Percentiles rank a stretch among this genome's conserved stretches.
Conservation (phyloP, 2,329 filamentous ascomycete species). For the Curvularia lunata region DNA sequence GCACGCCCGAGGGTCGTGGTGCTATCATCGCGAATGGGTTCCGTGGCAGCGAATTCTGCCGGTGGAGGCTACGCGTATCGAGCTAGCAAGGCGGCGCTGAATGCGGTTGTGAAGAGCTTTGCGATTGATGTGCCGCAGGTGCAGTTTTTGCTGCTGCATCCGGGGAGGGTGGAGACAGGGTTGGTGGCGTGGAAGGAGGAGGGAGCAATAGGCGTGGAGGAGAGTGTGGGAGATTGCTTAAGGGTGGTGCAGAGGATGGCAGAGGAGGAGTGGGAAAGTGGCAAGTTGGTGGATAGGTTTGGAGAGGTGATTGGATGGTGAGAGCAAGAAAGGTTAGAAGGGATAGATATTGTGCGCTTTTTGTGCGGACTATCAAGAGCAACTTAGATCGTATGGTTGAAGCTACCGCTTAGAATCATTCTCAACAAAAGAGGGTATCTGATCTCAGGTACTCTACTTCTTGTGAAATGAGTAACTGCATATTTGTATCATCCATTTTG, state of each 20-base stretch:
- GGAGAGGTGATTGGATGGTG: conserved; percentile 54
- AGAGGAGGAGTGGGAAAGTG: conserved; percentile 37
- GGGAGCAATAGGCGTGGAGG: conserved; percentile 51
- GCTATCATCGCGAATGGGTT: conserved; percentile 56
- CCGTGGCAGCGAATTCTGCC: conserved; percentile 47
- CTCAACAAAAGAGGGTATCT: not conserved
- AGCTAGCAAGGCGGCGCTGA: conserved; percentile 56
- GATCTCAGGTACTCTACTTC: not conserved
- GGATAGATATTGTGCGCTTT: not conserved
- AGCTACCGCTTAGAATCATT: not conserved
- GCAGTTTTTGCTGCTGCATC: conserved; percentile 53
- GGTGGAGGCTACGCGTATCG: conserved; percentile 57
- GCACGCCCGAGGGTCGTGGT: conserved; percentile 48
- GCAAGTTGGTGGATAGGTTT: conserved; percentile 54
- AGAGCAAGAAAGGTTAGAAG: not conserved
- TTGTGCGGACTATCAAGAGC: not conserved
- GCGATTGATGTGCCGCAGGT: conserved; percentile 54
- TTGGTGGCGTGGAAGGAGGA: conserved; percentile 55
- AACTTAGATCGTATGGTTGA: not conserved
- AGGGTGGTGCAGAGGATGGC: conserved; percentile 46
- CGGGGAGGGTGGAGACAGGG: conserved; percentile 55
- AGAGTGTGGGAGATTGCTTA: conserved; percentile 51
- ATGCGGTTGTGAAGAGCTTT: conserved; percentile 54
- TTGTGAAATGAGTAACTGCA: not conserved
- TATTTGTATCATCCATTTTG: not conserved